Evolutionary conservation across 2,329 filamentous ascomycete genomes (phyloP), one percentile per base, ranked within the genome.

Genomic region (Pseudogymnoascus sp.): DNA sequence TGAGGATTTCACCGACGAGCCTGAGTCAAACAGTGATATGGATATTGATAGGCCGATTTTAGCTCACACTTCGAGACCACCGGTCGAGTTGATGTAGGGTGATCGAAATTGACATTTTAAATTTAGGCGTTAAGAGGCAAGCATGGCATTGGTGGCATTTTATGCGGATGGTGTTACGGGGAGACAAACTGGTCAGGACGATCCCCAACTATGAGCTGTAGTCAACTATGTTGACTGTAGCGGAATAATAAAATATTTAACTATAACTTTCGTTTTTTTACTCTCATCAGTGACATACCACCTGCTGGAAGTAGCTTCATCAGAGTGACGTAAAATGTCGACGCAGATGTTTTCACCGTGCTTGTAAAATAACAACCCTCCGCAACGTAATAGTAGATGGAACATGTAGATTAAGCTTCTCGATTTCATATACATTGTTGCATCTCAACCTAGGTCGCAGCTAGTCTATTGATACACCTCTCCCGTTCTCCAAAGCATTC

Each of bases 1-100:
- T 11, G 84, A 88, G 69, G 86, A 89, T 71, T 84, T 86, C 79
- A 87, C 85, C 13, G 82, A 85, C 66, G 81, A 79, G 65, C 80
- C 80, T 44, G 65, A 69, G 60, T 66, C 71, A 38, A 70, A 80
- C 66, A 78, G 78, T 71, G 75, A 79, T 14, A 68, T 80, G 60
- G 73, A 78, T 42, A 62, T 72, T 63, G 65, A 69, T 70, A 80
- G 77, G 69, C 78, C 82, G 19, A 82, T 86, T 66, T 72, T 81
- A 75, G 81, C 82, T 24, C 83, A 88, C 69, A 89, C 86, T 2
- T 68, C 81, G 1, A 78, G 85, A 60, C 86, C 86, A 21, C 86
- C 86, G 0, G 79, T 89, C 6, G 86, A 89, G 77, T 76, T 88
- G 67, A 87, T 88, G 82, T 73, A 78, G 50, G 50, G n/a, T 13